These are phyloP conservation scores for Bretschneidera sinensis DNA, from an alignment of 345 rosid genomes.

Conservation along the genomic window DNA sequence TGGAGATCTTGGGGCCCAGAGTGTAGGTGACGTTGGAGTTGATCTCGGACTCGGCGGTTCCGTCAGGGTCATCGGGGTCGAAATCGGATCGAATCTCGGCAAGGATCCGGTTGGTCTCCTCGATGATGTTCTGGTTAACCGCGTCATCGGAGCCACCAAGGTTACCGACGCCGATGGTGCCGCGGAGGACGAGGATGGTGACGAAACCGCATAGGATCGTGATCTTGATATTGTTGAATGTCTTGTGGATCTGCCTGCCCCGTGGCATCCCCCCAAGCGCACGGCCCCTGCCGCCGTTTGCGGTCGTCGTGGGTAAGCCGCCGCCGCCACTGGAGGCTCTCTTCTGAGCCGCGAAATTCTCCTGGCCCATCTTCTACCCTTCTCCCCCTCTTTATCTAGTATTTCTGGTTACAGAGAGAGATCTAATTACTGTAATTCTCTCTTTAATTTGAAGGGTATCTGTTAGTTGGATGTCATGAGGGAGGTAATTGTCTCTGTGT, in stretches of 20 bases:
- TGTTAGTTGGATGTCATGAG: too few species aligned
- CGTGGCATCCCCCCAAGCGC: slow-evolving; percentile 34
- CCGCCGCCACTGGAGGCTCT: slow-evolving; percentile 41
- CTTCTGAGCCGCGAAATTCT: slow-evolving; percentile 57
- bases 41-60: slow-evolving; percentile 41
- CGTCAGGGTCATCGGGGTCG: slow-evolving; percentile 61
- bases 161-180: slow-evolving; percentile 82
- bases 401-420: neutral
- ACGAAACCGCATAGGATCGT: slow-evolving; percentile 91
- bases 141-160: slow-evolving; percentile 71
- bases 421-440: too few species aligned
- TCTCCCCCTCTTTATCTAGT: neutral
- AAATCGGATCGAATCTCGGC: slow-evolving; percentile 86
- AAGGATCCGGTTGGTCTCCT: slow-evolving; percentile 79
- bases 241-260: slow-evolving; percentile 84
- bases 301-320: slow-evolving; percentile 39
- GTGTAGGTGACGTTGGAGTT: slow-evolving; percentile 62
- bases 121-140: slow-evolving; percentile 66
- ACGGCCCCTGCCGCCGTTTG: slow-evolving; percentile 38
- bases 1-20: slow-evolving; percentile 65
- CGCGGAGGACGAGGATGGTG: slow-evolving; percentile 89
- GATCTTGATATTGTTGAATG: slow-evolving; percentile 87
- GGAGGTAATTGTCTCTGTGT: too few species aligned
- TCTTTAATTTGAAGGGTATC: too few species aligned
- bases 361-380: slow-evolving; percentile 51